Percentiles rank a stretch among this genome's conserved stretches.
phyloP scores from a whole-genome alignment of 2,329 filamentous ascomycete genomes.

The Aureobasidium sp. region DNA sequence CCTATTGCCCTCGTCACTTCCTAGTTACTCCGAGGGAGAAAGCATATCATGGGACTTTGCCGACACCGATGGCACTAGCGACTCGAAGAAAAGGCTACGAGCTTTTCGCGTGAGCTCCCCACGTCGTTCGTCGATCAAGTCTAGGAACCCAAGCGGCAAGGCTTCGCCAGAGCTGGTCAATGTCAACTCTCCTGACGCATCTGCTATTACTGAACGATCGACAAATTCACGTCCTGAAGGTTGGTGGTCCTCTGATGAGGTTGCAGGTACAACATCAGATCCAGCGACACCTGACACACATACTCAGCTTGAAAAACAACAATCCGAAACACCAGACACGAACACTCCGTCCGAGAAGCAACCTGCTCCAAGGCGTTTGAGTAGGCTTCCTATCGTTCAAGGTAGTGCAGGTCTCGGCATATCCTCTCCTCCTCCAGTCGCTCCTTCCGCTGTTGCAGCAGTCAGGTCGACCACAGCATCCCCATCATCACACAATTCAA shows the following conservation, averaged over 20 bases:
- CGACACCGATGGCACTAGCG: constrained; percentile 1
- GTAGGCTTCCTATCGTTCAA: not conserved
- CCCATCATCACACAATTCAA: constrained; percentile 7
- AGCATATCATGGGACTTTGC: constrained; percentile 7
- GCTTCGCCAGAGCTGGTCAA: not conserved
- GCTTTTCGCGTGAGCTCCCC: not conserved
- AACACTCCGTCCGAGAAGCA: not conserved
- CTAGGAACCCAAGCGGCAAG: not conserved
- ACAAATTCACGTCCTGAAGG: constrained; percentile 16
- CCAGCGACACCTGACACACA: constrained; percentile 10
- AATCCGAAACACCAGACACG: not conserved
- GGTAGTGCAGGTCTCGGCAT: not conserved
- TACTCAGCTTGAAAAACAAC: not conserved
- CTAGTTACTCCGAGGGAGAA: constrained; percentile 17
- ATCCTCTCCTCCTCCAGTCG: not conserved
- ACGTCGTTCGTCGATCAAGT: not conserved
- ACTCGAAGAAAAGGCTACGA: not conserved
- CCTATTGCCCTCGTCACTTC: constrained; percentile 8
- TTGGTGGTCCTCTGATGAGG: constrained; percentile 15
- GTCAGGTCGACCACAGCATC: not conserved
- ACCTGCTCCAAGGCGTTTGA: not conserved
- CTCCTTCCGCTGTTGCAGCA: not conserved
- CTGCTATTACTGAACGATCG: constrained; percentile 11
- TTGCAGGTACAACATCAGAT: constrained; percentile 13
- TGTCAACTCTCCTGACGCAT: constrained; percentile 2